phyloP scores from a whole-genome alignment of 2,329 filamentous ascomycete genomes.

The Pseudogymnoascus sp. region DNA sequence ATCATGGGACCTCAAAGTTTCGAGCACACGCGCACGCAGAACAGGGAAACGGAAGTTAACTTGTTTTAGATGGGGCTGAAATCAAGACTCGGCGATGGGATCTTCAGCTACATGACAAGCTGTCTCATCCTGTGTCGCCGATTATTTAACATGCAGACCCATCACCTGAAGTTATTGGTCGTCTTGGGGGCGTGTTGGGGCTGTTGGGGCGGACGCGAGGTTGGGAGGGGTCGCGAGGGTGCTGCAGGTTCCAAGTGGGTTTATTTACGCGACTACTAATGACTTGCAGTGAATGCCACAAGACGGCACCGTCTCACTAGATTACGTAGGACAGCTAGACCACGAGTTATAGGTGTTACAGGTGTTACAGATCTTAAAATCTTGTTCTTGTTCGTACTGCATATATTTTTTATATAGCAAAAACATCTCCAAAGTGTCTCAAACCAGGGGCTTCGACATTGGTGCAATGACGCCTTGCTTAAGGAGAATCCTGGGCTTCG shows the following conservation, averaged over 20 bases:
- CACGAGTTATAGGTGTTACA: neutral
- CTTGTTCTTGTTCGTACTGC: neutral
- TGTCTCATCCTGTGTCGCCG: neutral
- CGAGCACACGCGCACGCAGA: neutral
- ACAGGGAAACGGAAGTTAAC: neutral
- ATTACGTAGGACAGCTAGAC: slow-evolving; percentile 5
- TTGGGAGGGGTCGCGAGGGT: neutral
- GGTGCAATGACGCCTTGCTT: slow-evolving; percentile 87
- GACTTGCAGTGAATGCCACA: neutral
- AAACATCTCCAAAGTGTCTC: neutral
- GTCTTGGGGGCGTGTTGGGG: neutral
- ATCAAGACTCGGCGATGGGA: neutral
- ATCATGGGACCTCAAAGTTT: slow-evolving; percentile 5
- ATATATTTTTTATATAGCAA: neutral
- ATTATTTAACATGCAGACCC: slow-evolving; percentile 3
- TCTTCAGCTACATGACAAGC: neutral
- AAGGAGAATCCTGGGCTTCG: slow-evolving; percentile 79
- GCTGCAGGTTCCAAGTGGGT: slow-evolving; percentile 1
- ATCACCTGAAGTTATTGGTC: neutral
- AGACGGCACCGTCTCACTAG: neutral
- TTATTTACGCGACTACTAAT: neutral
- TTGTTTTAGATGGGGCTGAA: slow-evolving; percentile 5
- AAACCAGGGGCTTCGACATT: slow-evolving; percentile 61
- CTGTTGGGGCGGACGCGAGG: neutral
- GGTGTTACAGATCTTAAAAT: neutral